These are phyloP conservation scores for Xanthoparmelia taractica DNA, from an alignment of 495 filamentous ascomycete species.

Conservation along the genomic window DNA sequence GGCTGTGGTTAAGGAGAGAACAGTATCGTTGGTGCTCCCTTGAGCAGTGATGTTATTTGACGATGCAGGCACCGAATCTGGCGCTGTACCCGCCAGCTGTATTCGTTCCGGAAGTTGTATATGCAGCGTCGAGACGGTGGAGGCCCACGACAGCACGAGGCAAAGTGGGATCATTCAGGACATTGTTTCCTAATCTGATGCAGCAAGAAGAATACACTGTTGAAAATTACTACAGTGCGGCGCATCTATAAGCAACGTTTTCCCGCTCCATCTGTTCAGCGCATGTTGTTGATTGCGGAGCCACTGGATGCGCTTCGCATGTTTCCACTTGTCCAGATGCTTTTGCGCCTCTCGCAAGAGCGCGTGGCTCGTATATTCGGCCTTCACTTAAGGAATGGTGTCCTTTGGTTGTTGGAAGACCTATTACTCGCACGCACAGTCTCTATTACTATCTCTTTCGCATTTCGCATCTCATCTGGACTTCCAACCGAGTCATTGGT, in stretches of 20 bases:
- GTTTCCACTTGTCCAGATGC: background rate
- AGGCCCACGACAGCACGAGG: background rate
- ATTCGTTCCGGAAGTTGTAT: background rate
- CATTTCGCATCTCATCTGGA: background rate
- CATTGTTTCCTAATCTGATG: background rate
- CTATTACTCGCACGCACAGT: background rate
- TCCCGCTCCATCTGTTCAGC: background rate
- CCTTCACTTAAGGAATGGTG: too few species aligned
- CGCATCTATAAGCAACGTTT: background rate
- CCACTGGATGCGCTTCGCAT: background rate
- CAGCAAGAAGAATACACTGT: background rate
- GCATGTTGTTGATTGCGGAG: background rate
- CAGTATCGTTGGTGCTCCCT: background rate
- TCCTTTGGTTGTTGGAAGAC: background rate
- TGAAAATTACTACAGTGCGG: background rate
- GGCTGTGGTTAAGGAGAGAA: background rate
- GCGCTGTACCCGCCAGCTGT: background rate
- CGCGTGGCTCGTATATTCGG: background rate
- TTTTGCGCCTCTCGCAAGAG: background rate
- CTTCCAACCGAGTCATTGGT: too few species aligned
- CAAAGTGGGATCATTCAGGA: background rate
- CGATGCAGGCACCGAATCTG: background rate
- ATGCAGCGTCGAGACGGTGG: background rate
- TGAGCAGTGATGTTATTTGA: background rate
- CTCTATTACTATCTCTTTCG: background rate